phyloP scores from a whole-genome alignment of 495 filamentous ascomycete species.

The Hypoxylon cercidicola region DNA sequence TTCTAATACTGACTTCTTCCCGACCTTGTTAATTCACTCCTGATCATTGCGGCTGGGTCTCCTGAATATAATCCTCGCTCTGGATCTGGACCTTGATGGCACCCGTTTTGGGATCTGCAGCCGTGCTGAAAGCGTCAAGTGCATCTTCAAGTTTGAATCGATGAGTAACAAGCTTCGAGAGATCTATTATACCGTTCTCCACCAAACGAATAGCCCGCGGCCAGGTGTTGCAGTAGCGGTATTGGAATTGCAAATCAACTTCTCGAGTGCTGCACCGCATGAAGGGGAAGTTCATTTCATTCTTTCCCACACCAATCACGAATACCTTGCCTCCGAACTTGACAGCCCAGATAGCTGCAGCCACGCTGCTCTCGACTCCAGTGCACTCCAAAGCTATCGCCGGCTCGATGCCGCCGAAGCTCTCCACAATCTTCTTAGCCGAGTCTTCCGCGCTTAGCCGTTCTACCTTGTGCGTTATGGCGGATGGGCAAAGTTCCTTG shows the following conservation, averaged over 20 bases:
- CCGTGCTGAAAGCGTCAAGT: conserved; percentile 86
- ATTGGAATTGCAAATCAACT: conserved; percentile 95
- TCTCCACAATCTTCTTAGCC: conserved; percentile 70
- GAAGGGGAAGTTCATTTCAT: conserved; percentile 93
- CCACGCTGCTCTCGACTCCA: conserved; percentile 88
- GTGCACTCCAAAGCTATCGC: conserved; percentile 88
- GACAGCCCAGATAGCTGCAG: conserved; percentile 84
- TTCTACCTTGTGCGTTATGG: conserved; percentile 82
- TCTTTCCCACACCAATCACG: conserved; percentile 91
- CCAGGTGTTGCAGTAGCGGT: conserved; percentile 96
- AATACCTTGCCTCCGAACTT: conserved; percentile 96
- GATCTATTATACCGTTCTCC: conserved; percentile 80
- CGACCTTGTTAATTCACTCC: conserved; percentile 6
- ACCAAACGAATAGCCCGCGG: conserved; percentile 89
- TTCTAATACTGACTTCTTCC: conserved; percentile 10
- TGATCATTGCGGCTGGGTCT: background rate
- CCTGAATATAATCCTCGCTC: conserved; percentile 58
- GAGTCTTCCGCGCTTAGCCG: conserved; percentile 74
- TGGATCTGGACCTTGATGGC: conserved; percentile 96
- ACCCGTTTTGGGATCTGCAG: conserved; percentile 85
- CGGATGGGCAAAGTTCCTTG: conserved; percentile 76
- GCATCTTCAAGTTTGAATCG: conserved; percentile 87
- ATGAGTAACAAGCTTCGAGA: conserved; percentile 86
- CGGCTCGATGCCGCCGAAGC: conserved; percentile 77
- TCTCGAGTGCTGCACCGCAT: conserved; percentile 91